Evolutionary conservation across 768 basidiomycete genomes (phyloP), one percentile per base, ranked within the genome.

Genomic region (Agaricus bisporus): DNA sequence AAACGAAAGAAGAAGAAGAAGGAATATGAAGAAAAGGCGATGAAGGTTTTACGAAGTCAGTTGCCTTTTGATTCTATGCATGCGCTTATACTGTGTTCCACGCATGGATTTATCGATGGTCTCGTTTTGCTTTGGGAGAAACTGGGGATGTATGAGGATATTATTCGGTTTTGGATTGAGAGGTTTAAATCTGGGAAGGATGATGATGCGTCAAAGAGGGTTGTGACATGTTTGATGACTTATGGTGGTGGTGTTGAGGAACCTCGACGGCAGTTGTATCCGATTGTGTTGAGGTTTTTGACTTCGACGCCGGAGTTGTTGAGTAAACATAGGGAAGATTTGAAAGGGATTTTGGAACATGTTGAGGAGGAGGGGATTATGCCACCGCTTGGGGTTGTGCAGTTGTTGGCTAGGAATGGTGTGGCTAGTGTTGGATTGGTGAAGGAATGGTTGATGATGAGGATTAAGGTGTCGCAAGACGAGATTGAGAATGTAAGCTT

Each of bases 101-200:
- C 85, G 25, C 78, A 81, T 37, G 76, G 73, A 11, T 97, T 93
- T 61, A 93, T 85, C 0, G 79, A 81, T 0, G 97, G 97, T 1
- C 78, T 95, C 10, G 88, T 98, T 2, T 70, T 90, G 4, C 75
- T 98, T 2, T 98, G 94, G 91, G 97, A 97, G 70, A 83, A 80
- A 56, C 75, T 94, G 72, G 93, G 89, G 6, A 95, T 97, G 95
- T 91, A 92, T 65, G 95, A 98, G 61, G 95, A 97, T 59, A 85
- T 98, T 44, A 64, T 98, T 28, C 80, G 94, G 20, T 97, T 91
- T 72, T 94, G 88, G 86, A 95, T 95, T 80, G 88, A 90, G 54
- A 77, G 77, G 56, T 76, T 86, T 51, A 68, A 64, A 15, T 72
- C 73, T 36, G 76, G 69, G 11, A 14, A 12, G 9, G 51, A 56